Evolutionary conservation across 805 yeast genomes (phyloP), one percentile per base, ranked within the genome.

Genomic region (Hanseniaspora occidentalis): DNA sequence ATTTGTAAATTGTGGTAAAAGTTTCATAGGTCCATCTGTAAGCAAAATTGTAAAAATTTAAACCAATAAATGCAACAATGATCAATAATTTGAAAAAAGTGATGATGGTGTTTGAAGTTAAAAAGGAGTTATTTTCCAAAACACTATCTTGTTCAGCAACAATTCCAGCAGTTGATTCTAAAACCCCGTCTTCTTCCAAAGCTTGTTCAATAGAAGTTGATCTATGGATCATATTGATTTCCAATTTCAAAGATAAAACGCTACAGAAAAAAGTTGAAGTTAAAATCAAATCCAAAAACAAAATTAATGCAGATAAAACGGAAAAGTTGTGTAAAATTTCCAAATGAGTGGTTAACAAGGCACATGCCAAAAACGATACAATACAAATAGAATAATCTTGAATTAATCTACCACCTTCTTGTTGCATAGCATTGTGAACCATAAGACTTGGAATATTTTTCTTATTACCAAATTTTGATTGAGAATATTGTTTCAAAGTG

Each of bases 161-260:
- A 29, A 76, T 70, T 47, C 74, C 77, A 9, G 96, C 96, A 25
- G 82, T 81, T 36, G 66, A 58, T 31, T 76, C 74, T 35, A 82
- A 71, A 25, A 89, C 73, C 20, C 98, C 97, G 54, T 89, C 98
- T 57, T 89, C 98, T 64, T 88, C 92, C 47, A 89, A 67, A 22
- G 84, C 85, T 46, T 75, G 77, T 55, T 80, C 78, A 55, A 86
- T 72, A 41, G 76, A 74, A 44, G 84, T 77, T 36, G 85, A 81
- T 48, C 84, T 76, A 60, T 88, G 84, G 42, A 92, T 92, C 45
- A 83, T 69, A 56, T 76, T 77, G 58, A 89, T 84, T 60, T 92
- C 96, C 36, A 89, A 77, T 62, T 89, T 89, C 58, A 89, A 70
- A 2, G 95, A 77, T 49, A 89, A 71, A 41, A 84, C 73, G 3